phyloP scores from a whole-genome alignment of 768 basidiomycete species.

The Russula olivacea region DNA sequence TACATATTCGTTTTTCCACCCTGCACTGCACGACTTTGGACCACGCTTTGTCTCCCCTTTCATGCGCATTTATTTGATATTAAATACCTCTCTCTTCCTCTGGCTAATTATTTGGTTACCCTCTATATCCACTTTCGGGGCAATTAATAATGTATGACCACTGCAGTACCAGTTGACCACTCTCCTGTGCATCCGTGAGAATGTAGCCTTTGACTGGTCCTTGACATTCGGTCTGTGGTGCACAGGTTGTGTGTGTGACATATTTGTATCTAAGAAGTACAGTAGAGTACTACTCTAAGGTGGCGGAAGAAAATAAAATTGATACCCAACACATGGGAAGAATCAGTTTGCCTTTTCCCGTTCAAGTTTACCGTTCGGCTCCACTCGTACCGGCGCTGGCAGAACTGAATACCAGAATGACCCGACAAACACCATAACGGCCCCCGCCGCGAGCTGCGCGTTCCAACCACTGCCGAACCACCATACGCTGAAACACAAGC shows the following conservation, averaged over 20 bases:
- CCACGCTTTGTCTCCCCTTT: conserved; percentile 5
- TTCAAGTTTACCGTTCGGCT: conserved; percentile 12
- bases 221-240: neutral
- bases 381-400: conserved; percentile 14
- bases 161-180: conserved; percentile 4
- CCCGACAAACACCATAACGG: conserved; percentile 66
- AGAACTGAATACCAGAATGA: conserved; percentile 48
- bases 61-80: conserved; percentile 23
- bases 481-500: conserved; percentile 77
- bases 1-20: neutral
- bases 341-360: conserved; percentile 2
- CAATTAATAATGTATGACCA: conserved; percentile 28
- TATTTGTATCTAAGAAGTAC: neutral
- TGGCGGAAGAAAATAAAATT: neutral
- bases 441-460: conserved; percentile 54
- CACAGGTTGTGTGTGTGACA: neutral
- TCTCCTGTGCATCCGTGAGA: conserved; percentile 15
- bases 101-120: conserved; percentile 14
- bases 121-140: conserved; percentile 28
- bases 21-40: conserved; percentile 8
- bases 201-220: conserved; percentile 20
- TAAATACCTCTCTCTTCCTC: neutral
- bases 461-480: conserved; percentile 78
- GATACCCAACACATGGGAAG: neutral
- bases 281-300: neutral